Base-by-base conservation (phyloP, 108 stramenopile genomes). In the Pseudonitzschia multiseries region DNA sequence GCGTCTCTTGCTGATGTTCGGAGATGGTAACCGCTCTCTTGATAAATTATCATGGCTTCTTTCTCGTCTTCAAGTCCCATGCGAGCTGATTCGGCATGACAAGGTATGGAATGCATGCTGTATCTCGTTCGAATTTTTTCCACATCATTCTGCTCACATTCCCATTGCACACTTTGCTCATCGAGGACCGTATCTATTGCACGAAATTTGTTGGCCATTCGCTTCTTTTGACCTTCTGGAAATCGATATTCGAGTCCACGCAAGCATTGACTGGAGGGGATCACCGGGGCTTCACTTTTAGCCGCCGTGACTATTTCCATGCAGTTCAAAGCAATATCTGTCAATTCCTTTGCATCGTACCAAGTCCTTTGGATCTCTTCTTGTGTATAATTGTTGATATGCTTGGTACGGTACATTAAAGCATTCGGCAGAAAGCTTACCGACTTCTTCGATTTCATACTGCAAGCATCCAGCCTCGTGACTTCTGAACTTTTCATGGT, bases 231-330 rank as follows among this genome's bases (percentile, higher is more conserved):
- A 10, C 73, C 79, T 26, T 70, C 69, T 13, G 61, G 54, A 26
- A 65, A 28, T 60, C 63, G 69, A 50, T 69, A 60, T 56, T 80
- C 79, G 17, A 80, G 62, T 4, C 79, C 79, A 26, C 79, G 73
- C n/a, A 69, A 51, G 9, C 68, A 69, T 27, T 63, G 68, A 10
- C 24, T 24, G 2, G 54, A 56, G 2, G 46, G 12, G 18, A 18
- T 48, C 18, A 10, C 4, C 2, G 46, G 46, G 1, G 2, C 46
- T 3, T 48, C 18, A 18, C 18, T 48, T 48, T 5, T 48, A 3
- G 18, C 46, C 12, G 46, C 46, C 46, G 46, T 48, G 46, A 48
- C 17, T 5, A 10, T 48, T 14, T 48, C 46, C 46, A 48, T 48
- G 46, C 46, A 48, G 18, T 48, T 18, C 46, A 18, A 48, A 48